Evolutionary conservation across 2,329 filamentous ascomycete species (phyloP).

Genomic region (Fusarium lyarnte): DNA sequence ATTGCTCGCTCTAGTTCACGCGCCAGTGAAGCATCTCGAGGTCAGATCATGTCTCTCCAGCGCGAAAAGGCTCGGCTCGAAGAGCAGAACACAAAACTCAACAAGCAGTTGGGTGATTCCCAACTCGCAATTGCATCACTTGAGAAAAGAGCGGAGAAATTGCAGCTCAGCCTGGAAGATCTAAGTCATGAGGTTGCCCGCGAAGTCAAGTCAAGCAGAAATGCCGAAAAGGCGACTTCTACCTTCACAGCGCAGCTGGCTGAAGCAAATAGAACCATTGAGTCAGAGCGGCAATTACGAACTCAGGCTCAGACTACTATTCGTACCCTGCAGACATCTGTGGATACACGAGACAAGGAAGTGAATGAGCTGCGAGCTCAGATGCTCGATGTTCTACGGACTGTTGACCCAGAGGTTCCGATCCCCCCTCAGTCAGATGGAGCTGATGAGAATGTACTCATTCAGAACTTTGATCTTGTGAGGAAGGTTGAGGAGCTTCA

Average conservation of each 20-base stretch:
- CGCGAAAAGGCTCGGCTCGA: slow-evolving; percentile 85
- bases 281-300: slow-evolving; percentile 88
- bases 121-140: slow-evolving; percentile 84
- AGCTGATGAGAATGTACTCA: slow-evolving; percentile 71
- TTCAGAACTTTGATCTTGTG: slow-evolving; percentile 83
- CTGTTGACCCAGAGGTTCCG: slow-evolving; percentile 80
- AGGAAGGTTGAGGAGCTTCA: slow-evolving; percentile 90
- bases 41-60: slow-evolving; percentile 79
- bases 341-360: slow-evolving; percentile 84
- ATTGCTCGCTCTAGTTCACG: slow-evolving; percentile 90
- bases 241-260: slow-evolving; percentile 83
- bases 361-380: slow-evolving; percentile 82
- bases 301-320: slow-evolving; percentile 87
- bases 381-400: slow-evolving; percentile 82
- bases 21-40: slow-evolving; percentile 83
- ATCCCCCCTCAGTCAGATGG: slow-evolving; percentile 70
- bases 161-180: slow-evolving; percentile 88
- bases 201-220: slow-evolving; percentile 88
- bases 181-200: slow-evolving; percentile 90
- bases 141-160: slow-evolving; percentile 94
- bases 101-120: slow-evolving; percentile 85
- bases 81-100: slow-evolving; percentile 81
- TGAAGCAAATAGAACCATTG: slow-evolving; percentile 87
- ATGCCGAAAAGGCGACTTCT: slow-evolving; percentile 88
- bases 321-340: slow-evolving; percentile 78